Conservation (phyloP, 306 rosid genomes). For the Trifolium subterraneum region DNA sequence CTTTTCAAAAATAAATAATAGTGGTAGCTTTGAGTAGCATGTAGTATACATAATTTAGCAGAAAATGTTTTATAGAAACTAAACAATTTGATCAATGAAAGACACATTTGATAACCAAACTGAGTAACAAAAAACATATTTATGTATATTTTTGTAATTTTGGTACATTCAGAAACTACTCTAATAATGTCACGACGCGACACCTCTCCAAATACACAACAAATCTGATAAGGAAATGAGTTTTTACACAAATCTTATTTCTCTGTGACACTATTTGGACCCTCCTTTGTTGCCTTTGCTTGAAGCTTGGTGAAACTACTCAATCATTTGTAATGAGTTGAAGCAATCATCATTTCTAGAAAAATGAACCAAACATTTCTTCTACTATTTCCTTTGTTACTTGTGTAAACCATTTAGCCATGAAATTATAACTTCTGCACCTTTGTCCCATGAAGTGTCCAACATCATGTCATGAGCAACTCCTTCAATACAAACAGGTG, state of each 20-base stretch:
- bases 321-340: conserved; percentile 6
- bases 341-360: neutral
- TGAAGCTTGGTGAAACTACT: conserved; percentile 15
- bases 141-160: too few species aligned
- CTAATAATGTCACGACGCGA: too few species aligned
- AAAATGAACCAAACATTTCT: conserved; percentile 24
- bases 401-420: conserved; percentile 59
- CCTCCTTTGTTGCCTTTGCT: conserved; percentile 21
- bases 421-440: conserved; percentile 66
- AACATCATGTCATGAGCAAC: conserved; percentile 91
- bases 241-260: neutral
- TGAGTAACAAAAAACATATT: too few species aligned
- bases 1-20: neutral
- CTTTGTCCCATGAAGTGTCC: conserved; percentile 80
- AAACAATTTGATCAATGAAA: too few species aligned
- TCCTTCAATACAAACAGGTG: conserved; percentile 62
- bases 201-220: neutral
- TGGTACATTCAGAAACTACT: too few species aligned
- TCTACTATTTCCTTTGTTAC: conserved; percentile 26
- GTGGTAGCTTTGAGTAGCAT: neutral
- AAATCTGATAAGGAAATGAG: neutral
- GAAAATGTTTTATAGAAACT: too few species aligned
- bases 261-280: neutral
- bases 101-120: too few species aligned
- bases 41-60: neutral